Evolutionary conservation across 768 basidiomycete species (phyloP).

Genomic region (Tylopilus intermedius): DNA sequence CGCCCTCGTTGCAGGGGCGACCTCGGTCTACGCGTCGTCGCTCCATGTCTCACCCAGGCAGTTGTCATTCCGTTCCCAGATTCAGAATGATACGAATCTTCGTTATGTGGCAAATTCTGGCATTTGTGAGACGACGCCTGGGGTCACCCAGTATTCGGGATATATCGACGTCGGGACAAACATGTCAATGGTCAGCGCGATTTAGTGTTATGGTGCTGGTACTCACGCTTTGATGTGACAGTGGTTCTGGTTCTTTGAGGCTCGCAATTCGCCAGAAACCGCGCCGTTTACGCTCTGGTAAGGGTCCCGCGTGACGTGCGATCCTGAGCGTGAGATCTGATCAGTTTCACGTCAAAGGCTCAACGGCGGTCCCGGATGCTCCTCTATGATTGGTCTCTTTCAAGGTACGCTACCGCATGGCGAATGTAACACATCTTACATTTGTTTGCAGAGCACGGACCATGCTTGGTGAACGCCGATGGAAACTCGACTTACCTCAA

Average conservation of each 20-base stretch:
- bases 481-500: too few species aligned
- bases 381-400: too few species aligned
- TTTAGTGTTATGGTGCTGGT: neutral
- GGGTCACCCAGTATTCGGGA: conserved; percentile 55
- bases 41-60: neutral
- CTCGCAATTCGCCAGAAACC: conserved; percentile 52
- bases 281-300: conserved; percentile 25
- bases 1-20: neutral
- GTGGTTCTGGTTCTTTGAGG: conserved; percentile 78
- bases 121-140: conserved; percentile 61
- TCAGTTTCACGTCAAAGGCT: too few species aligned
- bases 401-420: too few species aligned
- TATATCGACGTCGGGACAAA: conserved; percentile 54
- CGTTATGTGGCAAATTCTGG: conserved; percentile 56
- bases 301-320: too few species aligned
- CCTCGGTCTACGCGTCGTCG: neutral
- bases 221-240: conserved; percentile 20
- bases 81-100: conserved; percentile 27
- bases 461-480: conserved; percentile 34
- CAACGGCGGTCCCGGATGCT: too few species aligned
- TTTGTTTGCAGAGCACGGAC: conserved; percentile 42
- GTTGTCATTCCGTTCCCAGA: conserved; percentile 12
- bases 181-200: conserved; percentile 51
- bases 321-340: too few species aligned
- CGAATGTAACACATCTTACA: too few species aligned